Base-by-base conservation (phyloP, 2,329 filamentous ascomycete species). In the Diaporthe ilicicola region DNA sequence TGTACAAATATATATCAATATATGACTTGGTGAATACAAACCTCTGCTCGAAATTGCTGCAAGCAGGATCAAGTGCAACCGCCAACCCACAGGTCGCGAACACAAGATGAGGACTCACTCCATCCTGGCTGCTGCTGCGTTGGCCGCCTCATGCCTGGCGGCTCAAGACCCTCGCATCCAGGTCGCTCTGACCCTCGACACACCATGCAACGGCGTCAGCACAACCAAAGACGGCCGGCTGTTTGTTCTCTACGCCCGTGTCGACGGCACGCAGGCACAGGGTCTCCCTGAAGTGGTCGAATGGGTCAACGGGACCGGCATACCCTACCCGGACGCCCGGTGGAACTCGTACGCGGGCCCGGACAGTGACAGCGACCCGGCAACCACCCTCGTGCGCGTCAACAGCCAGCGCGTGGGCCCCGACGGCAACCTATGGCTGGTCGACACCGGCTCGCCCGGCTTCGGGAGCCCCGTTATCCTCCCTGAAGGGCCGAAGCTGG, bases 311-410 rank as follows among this genome's bases (percentile, higher is more conserved):
- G 54, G 48, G 39, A 72, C 71, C 7, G 54, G 48, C 9, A 15
- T 64, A 9, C 62, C 67, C 4, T 72, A 67, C 48, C 71, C 71
- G 9, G 55, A 72, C 42, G 50, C 67, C 6, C 3, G n/a, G 15
- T 72, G 71, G 71, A 72, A 72, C 42, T 70, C 67, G 4, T 72
- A 70, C 50, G 50, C 59, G 13, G 70, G 54, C 7, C 61, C 70
- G 10, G 24, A 24, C 15, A 44, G 50, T 3, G 27, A 27, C 34
- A 61, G 67, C 9, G 55, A 72, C 48, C 37, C 62, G 9, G 48
- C 68, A 0, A 55, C 54, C 17, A 70, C 68, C 19, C 32, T 72
- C 17, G 48, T 72, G 1, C 46, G 62, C 7, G 54, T 72, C 67
- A 70, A 72, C 39, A 48, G 53, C 15, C 54, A 62, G 55, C 54